Percentiles rank a stretch among this genome's conserved stretches.
Conservation (phyloP, 139 green algal genomes). For the Eudorina sp. region DNA sequence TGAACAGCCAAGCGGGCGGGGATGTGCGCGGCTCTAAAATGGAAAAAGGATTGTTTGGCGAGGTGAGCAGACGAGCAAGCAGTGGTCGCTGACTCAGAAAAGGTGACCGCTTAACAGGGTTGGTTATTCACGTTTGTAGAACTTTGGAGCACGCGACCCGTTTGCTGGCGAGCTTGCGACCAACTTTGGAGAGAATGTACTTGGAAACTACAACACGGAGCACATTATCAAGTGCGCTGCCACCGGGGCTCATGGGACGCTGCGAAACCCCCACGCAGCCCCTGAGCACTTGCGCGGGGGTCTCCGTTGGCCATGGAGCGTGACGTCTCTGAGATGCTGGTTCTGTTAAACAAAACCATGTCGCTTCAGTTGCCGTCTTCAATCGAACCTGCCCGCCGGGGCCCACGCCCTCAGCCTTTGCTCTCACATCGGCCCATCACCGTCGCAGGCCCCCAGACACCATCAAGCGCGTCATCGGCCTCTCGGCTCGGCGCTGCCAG, state of each 20-base stretch:
- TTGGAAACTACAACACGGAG: slow-evolving; percentile 94
- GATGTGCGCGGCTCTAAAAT: slow-evolving; percentile 9
- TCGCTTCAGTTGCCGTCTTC: not conserved
- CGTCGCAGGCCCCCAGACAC: slow-evolving; percentile 61
- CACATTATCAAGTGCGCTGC: slow-evolving; percentile 85
- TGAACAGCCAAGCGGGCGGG: slow-evolving; percentile 4
- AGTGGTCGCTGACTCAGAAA: too few relatives aligned
- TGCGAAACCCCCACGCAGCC: too few relatives aligned
- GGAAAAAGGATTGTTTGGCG: slow-evolving; percentile 66
- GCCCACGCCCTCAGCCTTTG: too few relatives aligned
- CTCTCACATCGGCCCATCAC: too few relatives aligned
- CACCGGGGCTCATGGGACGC: not conserved
- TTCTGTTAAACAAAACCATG: not conserved
- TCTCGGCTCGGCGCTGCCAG: slow-evolving; percentile 55
- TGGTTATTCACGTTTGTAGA: too few relatives aligned
- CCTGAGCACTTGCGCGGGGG: too few relatives aligned
- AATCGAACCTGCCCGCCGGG: too few relatives aligned
- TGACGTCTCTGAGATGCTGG: too few relatives aligned
- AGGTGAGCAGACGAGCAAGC: too few relatives aligned
- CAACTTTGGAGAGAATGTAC: slow-evolving; percentile 86
- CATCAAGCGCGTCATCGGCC: slow-evolving; percentile 58
- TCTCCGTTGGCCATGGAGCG: too few relatives aligned
- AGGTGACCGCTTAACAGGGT: too few relatives aligned
- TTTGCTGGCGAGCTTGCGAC: slow-evolving; percentile 86
- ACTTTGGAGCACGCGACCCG: slow-evolving; percentile 91